Evolutionary conservation across 2,329 filamentous ascomycete genomes (phyloP).

Genomic region (Trichophaea hybrida): DNA sequence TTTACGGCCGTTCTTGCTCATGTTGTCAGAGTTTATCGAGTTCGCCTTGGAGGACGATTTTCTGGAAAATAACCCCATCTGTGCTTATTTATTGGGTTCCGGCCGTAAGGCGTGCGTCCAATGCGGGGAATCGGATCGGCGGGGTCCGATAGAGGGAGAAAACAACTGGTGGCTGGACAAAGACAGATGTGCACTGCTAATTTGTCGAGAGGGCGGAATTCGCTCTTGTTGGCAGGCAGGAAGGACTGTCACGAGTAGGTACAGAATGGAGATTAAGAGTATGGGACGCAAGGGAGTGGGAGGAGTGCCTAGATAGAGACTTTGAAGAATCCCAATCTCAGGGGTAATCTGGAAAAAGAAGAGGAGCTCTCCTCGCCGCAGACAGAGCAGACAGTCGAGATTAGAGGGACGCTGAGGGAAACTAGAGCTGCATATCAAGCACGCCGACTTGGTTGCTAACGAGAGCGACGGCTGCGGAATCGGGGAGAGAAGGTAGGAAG

Average conservation of each 20-base stretch:
- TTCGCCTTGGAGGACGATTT: constrained; percentile 34
- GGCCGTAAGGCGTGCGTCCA: background rate
- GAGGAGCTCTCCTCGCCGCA: background rate
- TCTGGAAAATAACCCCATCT: constrained; percentile 41
- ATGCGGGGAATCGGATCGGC: background rate
- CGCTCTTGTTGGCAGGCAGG: no score
- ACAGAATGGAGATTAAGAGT: no score
- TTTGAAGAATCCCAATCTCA: background rate
- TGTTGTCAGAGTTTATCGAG: constrained; percentile 35
- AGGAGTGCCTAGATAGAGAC: background rate
- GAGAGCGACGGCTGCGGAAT: background rate
- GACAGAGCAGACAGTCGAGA: background rate
- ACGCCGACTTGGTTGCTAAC: background rate
- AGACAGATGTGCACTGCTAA: background rate
- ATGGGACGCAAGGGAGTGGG: no score
- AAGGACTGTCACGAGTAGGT: no score
- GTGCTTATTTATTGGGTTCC: background rate
- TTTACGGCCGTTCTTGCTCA: constrained; percentile 37
- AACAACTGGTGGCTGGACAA: background rate
- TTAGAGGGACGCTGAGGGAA: background rate
- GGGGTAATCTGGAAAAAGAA: background rate
- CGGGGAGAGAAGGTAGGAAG: background rate
- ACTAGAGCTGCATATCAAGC: background rate
- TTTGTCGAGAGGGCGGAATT: background rate
- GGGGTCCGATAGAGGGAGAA: background rate